Conservation (phyloP, 257 asterid species). For the Solanum dulcamara region DNA sequence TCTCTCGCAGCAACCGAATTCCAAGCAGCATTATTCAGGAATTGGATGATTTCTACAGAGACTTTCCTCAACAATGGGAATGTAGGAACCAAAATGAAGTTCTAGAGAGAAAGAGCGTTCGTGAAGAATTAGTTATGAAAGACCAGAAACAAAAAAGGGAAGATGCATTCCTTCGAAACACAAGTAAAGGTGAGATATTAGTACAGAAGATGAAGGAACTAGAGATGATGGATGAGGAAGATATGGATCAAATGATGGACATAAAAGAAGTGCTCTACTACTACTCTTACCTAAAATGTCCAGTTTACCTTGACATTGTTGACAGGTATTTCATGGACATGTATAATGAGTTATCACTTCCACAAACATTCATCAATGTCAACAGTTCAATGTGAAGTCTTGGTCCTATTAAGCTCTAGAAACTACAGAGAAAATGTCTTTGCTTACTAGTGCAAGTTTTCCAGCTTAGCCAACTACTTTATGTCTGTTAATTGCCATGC, state of each 20-base stretch:
- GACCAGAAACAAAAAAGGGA: conserved; percentile 15
- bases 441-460: neutral
- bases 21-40: conserved; percentile 14
- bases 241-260: conserved; percentile 61
- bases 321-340: conserved; percentile 53
- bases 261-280: conserved; percentile 66
- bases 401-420: conserved; percentile 42
- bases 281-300: conserved; percentile 59
- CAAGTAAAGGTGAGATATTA: conserved; percentile 11
- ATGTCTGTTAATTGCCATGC: neutral
- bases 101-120: conserved; percentile 1
- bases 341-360: conserved; percentile 31
- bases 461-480: neutral
- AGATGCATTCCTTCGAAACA: conserved; percentile 9
- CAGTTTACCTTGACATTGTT: conserved; percentile 48
- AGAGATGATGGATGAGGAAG: conserved; percentile 58
- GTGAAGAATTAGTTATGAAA: neutral
- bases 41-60: conserved; percentile 22
- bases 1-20: conserved; percentile 8
- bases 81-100: conserved; percentile 1
- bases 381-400: conserved; percentile 45
- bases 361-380: conserved; percentile 20
- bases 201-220: conserved; percentile 55
- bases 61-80: conserved; percentile 28
- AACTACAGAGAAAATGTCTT: neutral